Percentiles rank a stretch among this genome's conserved stretches.
phyloP scores from a whole-genome alignment of 257 asterid genomes.

The Misopates orontium region DNA sequence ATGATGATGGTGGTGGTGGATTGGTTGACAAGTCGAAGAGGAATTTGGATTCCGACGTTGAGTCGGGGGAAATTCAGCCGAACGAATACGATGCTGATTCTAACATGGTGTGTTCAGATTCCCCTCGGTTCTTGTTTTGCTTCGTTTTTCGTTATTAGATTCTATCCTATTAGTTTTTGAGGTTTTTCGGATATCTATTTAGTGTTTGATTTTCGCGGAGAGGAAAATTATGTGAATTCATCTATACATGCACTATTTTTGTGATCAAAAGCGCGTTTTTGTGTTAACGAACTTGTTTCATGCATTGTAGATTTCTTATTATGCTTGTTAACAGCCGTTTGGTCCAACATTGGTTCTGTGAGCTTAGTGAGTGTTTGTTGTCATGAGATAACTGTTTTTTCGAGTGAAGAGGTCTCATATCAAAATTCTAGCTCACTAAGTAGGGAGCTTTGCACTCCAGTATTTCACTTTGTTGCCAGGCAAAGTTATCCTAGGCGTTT shows the following conservation, averaged over 20 bases:
- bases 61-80: constrained; percentile 46
- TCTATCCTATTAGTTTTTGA: background rate
- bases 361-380: constrained; percentile 20
- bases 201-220: background rate
- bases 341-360: constrained; percentile 12
- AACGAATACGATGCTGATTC: constrained; percentile 28
- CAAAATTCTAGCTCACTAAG: constrained; percentile 40
- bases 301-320: background rate
- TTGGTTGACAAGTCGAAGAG: constrained; percentile 34
- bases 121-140: constrained; percentile 27
- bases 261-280: background rate
- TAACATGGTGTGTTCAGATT: constrained; percentile 72
- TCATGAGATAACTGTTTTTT: constrained; percentile 16
- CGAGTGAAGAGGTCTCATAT: constrained; percentile 23
- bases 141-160: background rate
- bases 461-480: constrained; percentile 58
- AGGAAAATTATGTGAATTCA: background rate
- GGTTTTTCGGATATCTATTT: background rate
- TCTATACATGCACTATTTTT: background rate
- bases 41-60: constrained; percentile 43
- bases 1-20: constrained; percentile 20
- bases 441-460: constrained; percentile 47
- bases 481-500: constrained; percentile 56
- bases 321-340: constrained; percentile 22
- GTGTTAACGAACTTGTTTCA: constrained; percentile 2